Evolutionary conservation across 768 basidiomycete genomes (phyloP).

Genomic region (Lactarius akahatsu): DNA sequence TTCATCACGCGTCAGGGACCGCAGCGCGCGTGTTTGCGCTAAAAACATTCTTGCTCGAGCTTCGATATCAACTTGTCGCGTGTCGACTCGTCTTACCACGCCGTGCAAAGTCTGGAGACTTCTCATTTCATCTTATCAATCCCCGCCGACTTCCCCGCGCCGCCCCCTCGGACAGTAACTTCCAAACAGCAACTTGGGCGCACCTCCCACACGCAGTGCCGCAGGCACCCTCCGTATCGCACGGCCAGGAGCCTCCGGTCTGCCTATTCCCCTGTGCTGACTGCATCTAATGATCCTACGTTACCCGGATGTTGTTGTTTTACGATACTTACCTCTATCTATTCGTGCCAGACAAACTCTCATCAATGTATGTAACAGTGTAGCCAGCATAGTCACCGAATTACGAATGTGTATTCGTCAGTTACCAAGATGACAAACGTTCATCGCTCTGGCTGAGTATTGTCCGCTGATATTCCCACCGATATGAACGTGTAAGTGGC

Average conservation of each 20-base stretch:
- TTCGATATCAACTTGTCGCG: slow-evolving; percentile 23
- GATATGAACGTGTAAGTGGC: slow-evolving; percentile 26
- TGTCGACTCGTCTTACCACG: slow-evolving; percentile 17
- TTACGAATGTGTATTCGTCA: slow-evolving; percentile 18
- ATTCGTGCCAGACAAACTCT: slow-evolving; percentile 2
- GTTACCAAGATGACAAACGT: slow-evolving; percentile 21
- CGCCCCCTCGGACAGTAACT: slow-evolving; percentile 7
- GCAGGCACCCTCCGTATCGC: slow-evolving; percentile 8
- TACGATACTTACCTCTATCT: slow-evolving; percentile 26
- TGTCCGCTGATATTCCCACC: slow-evolving; percentile 25
- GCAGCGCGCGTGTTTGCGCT: slow-evolving; percentile 13
- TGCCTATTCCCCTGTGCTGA: neutral
- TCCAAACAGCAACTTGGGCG: slow-evolving; percentile 16
- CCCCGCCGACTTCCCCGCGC: slow-evolving; percentile 14
- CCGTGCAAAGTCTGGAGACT: slow-evolving; percentile 9
- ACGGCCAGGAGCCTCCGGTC: slow-evolving; percentile 11
- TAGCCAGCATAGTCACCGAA: slow-evolving; percentile 23
- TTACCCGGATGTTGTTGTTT: slow-evolving; percentile 3
- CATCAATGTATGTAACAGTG: slow-evolving; percentile 17
- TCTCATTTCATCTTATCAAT: slow-evolving; percentile 19
- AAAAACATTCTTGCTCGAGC: slow-evolving; percentile 20
- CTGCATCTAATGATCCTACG: slow-evolving; percentile 18
- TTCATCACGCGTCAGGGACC: slow-evolving; percentile 23
- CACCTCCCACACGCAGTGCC: slow-evolving; percentile 15
- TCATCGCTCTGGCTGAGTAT: neutral